These are phyloP conservation scores for Leptomonas seymouri DNA, from an alignment of 208 protist species.

Conservation along the genomic window DNA sequence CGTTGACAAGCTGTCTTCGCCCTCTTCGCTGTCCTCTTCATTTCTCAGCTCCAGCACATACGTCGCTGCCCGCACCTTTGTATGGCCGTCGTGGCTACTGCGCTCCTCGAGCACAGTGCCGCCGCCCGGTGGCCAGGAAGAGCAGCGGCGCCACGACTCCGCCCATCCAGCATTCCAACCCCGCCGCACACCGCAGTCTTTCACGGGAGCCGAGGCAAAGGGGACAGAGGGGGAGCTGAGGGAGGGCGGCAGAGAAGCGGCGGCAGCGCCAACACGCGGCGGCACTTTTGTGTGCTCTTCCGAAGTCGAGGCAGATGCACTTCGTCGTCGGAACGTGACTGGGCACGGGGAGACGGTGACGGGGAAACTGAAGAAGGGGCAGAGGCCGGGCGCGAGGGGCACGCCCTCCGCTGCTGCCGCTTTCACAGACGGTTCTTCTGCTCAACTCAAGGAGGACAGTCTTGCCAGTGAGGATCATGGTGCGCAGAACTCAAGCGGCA, in stretches of 20 bases:
- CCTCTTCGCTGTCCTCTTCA: neutral
- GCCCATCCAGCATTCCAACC: neutral
- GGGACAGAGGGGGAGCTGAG: neutral
- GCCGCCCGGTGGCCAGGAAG: conserved; percentile 23
- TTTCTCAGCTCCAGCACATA: conserved; percentile 6
- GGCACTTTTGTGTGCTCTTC: conserved; percentile 24
- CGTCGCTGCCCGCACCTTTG: conserved; percentile 12
- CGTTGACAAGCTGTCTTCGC: neutral
- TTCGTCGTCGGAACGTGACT: conserved; percentile 15
- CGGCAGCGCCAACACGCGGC: neutral
- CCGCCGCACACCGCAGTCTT: neutral
- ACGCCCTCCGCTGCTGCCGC: neutral
- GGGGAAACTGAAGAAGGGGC: neutral
- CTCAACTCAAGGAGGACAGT: neutral
- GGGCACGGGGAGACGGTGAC: conserved; percentile 13
- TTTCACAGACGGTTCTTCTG: neutral
- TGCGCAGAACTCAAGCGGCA: neutral
- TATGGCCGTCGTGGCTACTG: conserved; percentile 28
- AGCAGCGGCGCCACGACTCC: conserved; percentile 11
- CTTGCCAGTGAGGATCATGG: neutral
- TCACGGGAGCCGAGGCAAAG: neutral
- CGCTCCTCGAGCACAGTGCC: conserved; percentile 2
- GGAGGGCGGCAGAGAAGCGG: neutral
- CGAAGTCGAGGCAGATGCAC: conserved; percentile 13
- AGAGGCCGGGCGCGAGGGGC: neutral